phyloP scores from a whole-genome alignment of 1,284 basidiomycete genomes.

The Trichosporon sp. region DNA sequence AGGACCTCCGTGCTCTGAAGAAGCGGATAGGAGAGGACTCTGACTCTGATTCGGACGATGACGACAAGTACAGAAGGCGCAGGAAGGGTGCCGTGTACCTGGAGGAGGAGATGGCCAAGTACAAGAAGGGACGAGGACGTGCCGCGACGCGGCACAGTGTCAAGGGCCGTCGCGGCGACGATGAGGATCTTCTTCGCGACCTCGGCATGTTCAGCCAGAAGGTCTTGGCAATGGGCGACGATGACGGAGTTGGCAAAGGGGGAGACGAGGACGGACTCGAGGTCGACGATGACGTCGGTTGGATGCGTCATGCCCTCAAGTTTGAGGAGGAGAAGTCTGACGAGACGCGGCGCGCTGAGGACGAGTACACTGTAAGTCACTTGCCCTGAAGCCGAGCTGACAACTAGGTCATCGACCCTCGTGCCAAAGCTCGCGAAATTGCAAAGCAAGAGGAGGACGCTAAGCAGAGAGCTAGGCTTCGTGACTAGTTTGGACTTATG shows the following conservation, averaged over 20 bases:
- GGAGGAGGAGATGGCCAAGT: constrained; percentile 77
- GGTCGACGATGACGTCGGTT: constrained; percentile 77
- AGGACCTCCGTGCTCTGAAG: constrained; percentile 74
- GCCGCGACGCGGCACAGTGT: constrained; percentile 64
- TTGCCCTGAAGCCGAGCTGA: constrained; percentile 3
- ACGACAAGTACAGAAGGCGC: constrained; percentile 38
- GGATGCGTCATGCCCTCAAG: constrained; percentile 72
- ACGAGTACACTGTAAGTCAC: constrained; percentile 81
- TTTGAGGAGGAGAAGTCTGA: constrained; percentile 74
- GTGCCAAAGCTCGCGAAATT: constrained; percentile 52
- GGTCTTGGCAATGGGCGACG: constrained; percentile 58
- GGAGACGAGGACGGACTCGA: constrained; percentile 61
- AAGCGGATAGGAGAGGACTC: constrained; percentile 48
- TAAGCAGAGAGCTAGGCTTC: constrained; percentile 18
- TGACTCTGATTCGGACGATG: constrained; percentile 50
- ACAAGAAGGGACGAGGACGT: constrained; percentile 67
- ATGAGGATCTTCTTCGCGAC: constrained; percentile 69
- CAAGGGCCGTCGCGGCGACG: constrained; percentile 63
- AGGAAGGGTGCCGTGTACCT: constrained; percentile 67
- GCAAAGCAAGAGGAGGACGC: constrained; percentile 35
- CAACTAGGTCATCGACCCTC: constrained; percentile 55
- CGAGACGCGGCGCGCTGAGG: constrained; percentile 75
- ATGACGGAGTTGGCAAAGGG: constrained; percentile 33
- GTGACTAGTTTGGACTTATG: neutral
- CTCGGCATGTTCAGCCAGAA: constrained; percentile 72